phyloP scores from a whole-genome alignment of 2,329 filamentous ascomycete genomes.

The Trichophyton simii region DNA sequence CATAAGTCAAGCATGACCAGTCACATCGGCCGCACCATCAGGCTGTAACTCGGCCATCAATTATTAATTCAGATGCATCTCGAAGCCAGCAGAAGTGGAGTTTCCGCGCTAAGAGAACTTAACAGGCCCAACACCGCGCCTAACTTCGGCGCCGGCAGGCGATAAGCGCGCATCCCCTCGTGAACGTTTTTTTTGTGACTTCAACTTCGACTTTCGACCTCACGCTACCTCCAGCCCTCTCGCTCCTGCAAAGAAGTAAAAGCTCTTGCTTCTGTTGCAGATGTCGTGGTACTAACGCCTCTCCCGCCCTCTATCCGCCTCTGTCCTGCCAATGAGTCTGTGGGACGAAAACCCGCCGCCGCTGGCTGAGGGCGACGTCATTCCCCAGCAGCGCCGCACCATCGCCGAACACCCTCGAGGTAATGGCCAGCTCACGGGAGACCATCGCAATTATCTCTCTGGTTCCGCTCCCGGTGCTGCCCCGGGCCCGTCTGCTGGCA shows the following conservation, averaged over 20 bases:
- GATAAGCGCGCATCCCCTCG: constrained; percentile 2
- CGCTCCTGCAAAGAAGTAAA: not conserved
- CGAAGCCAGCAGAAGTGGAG: not conserved
- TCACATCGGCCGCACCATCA: not conserved
- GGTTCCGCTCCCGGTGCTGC: not conserved
- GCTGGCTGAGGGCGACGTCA: not conserved
- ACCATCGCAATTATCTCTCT: not conserved
- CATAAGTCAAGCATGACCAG: too few relatives aligned
- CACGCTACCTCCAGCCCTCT: not conserved
- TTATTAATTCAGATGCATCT: constrained; percentile 2
- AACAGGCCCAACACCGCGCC: not conserved
- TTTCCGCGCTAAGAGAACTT: not conserved
- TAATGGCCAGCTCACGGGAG: not conserved
- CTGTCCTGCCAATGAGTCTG: not conserved
- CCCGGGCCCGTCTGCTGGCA: not conserved
- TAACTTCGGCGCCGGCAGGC: not conserved
- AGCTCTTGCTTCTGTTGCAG: not conserved
- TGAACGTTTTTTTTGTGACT: not conserved
- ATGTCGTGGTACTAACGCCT: not conserved
- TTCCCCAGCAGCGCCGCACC: not conserved
- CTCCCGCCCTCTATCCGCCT: not conserved
- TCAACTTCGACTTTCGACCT: not conserved
- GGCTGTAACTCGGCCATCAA: not conserved
- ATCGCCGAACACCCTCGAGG: not conserved
- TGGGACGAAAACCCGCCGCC: constrained; percentile 3